phyloP scores from a whole-genome alignment of 345 rosid genomes.

The Acer campestre region DNA sequence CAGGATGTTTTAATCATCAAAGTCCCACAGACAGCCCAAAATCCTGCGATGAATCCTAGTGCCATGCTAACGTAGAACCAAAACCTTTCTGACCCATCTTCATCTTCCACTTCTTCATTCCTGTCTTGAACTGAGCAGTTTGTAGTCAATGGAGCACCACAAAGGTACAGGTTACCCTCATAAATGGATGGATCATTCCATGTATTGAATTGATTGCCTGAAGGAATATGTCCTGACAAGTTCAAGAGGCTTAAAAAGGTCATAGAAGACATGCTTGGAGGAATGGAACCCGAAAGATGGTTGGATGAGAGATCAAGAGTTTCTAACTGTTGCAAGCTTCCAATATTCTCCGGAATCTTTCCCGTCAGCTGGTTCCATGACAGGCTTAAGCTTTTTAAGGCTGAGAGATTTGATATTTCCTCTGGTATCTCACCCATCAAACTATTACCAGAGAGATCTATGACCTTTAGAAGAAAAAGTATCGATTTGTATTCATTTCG shows the following conservation, averaged over 20 bases:
- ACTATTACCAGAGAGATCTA: conserved; percentile 30
- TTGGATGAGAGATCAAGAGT: conserved; percentile 34
- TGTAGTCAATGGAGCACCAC: conserved; percentile 24
- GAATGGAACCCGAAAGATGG: conserved; percentile 27
- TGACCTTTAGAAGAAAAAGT: conserved; percentile 1
- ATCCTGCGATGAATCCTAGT: conserved; percentile 30
- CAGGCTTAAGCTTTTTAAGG: conserved; percentile 19
- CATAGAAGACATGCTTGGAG: conserved; percentile 25
- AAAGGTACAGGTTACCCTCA: conserved; percentile 22
- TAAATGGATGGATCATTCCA: conserved; percentile 18
- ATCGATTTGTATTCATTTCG: neutral
- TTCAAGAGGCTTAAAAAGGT: conserved; percentile 21
- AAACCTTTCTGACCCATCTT: conserved; percentile 4
- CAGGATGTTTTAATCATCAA: conserved; percentile 19
- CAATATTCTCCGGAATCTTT: conserved; percentile 17
- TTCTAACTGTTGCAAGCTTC: conserved; percentile 17
- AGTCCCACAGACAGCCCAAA: conserved; percentile 21
- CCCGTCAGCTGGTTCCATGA: conserved; percentile 24
- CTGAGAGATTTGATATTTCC: conserved; percentile 24
- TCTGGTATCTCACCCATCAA: conserved; percentile 22
- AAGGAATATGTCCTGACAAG: conserved; percentile 29
- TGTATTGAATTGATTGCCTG: conserved; percentile 19
- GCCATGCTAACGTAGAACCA: conserved; percentile 31
- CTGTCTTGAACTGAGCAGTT: conserved; percentile 10
- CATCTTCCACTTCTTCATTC: neutral